These are phyloP conservation scores for Colletotrichum spinosum DNA, from an alignment of 2,329 filamentous ascomycete species.

Conservation along the genomic window DNA sequence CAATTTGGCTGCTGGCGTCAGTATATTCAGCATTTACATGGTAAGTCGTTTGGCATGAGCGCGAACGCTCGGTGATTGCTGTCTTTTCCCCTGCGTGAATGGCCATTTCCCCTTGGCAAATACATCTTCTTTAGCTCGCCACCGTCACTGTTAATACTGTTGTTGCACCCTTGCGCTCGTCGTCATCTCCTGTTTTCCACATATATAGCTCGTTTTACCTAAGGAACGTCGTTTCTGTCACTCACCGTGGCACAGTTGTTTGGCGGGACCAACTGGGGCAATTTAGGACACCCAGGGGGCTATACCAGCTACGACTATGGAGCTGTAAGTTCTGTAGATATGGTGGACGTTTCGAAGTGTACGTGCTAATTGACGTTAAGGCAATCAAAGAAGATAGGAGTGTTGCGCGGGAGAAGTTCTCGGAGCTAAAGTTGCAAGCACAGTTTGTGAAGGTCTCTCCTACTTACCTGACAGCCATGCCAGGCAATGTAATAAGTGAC, in stretches of 20 bases:
- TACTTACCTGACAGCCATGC: constrained; percentile 71
- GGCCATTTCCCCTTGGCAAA: too few species aligned
- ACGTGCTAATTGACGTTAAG: constrained; percentile 41
- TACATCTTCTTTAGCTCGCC: too few species aligned
- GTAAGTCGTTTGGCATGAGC: constrained; percentile 48
- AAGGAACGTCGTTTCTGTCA: not conserved
- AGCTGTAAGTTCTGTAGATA: constrained; percentile 43
- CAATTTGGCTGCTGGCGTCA: constrained; percentile 72
- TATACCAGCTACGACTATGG: constrained; percentile 71
- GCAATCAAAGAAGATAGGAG: constrained; percentile 76
- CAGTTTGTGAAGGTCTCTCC: constrained; percentile 81
- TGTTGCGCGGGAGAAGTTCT: constrained; percentile 80
- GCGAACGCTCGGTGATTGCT: too few species aligned
- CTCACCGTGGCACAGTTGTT: constrained; percentile 57
- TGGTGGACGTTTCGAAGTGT: too few species aligned
- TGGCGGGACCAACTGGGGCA: constrained; percentile 88
- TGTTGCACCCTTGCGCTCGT: too few species aligned
- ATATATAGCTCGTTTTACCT: too few species aligned
- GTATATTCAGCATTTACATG: constrained; percentile 82
- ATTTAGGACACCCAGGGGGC: constrained; percentile 75
- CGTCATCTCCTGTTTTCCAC: too few species aligned
- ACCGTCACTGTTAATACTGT: too few species aligned
- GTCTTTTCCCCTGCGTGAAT: too few species aligned
- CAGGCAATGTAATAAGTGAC: constrained; percentile 61
- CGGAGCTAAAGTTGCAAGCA: constrained; percentile 80